phyloP scores from a whole-genome alignment of 2,329 filamentous ascomycete species.

The Pestalotiopsis sp. region DNA sequence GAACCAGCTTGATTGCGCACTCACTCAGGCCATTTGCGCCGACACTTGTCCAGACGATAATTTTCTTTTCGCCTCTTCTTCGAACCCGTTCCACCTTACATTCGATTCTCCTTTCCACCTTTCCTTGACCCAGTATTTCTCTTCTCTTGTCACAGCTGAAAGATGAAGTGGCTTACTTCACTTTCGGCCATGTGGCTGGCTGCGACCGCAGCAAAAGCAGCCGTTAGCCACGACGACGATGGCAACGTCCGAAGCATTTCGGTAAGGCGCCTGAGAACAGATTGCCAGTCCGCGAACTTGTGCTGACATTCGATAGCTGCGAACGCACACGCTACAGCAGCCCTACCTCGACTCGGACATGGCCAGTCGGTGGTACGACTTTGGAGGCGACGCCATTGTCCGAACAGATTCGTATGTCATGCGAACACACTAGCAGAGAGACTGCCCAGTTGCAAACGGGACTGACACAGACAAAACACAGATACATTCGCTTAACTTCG shows the following conservation, averaged over 20 bases:
- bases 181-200: slow-evolving; percentile 37
- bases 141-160: slow-evolving; percentile 14
- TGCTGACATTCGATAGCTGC: slow-evolving; percentile 56
- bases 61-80: not conserved
- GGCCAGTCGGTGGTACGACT: slow-evolving; percentile 98
- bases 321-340: slow-evolving; percentile 85
- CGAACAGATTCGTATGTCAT: slow-evolving; percentile 65
- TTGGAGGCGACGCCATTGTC: slow-evolving; percentile 92
- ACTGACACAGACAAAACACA: slow-evolving; percentile 37
- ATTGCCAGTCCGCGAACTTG: not conserved
- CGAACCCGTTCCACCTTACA: slow-evolving; percentile 13
- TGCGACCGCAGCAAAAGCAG: slow-evolving; percentile 37
- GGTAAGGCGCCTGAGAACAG: slow-evolving; percentile 46
- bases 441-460: not conserved
- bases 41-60: slow-evolving; percentile 6
- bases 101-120: slow-evolving; percentile 10
- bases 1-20: not conserved
- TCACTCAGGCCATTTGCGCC: slow-evolving; percentile 8
- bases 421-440: not conserved
- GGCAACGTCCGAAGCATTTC: slow-evolving; percentile 65
- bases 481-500: slow-evolving; percentile 90
- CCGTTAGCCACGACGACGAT: slow-evolving; percentile 46
- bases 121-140: slow-evolving; percentile 10
- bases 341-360: slow-evolving; percentile 98
- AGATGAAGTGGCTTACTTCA: slow-evolving; percentile 32